Conservation (phyloP, 1,139 yeast species). For the Protomyces arabidopsidicola region DNA sequence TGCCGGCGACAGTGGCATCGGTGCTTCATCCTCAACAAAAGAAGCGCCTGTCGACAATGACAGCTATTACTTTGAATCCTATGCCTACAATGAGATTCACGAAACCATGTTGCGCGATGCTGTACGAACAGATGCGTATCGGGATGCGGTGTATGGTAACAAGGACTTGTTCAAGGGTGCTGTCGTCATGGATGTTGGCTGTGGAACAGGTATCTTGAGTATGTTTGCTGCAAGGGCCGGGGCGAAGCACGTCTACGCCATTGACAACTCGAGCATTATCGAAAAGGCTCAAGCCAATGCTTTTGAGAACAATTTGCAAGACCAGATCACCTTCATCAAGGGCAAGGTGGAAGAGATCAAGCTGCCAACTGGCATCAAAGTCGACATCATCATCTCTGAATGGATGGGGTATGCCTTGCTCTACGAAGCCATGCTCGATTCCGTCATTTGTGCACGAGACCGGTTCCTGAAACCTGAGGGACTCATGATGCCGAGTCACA, state of each 20-base stretch:
- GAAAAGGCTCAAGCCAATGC: slow-evolving; percentile 88
- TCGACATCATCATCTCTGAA: slow-evolving; percentile 92
- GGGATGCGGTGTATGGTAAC: slow-evolving; percentile 90
- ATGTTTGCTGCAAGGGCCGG: slow-evolving; percentile 59
- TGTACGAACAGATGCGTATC: slow-evolving; percentile 83
- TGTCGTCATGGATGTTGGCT: slow-evolving; percentile 86
- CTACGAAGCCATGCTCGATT: slow-evolving; percentile 96
- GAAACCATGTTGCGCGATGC: slow-evolving; percentile 98
- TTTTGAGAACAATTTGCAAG: slow-evolving; percentile 73
- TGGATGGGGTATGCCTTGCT: slow-evolving; percentile 99
- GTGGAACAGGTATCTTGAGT: slow-evolving; percentile 56
- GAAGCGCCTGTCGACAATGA: slow-evolving; percentile 48
- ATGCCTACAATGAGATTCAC: slow-evolving; percentile 96
- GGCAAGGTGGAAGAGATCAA: slow-evolving; percentile 93
- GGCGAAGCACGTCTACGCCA: slow-evolving; percentile 51
- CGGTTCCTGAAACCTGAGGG: slow-evolving; percentile 58
- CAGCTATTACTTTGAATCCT: slow-evolving; percentile 89
- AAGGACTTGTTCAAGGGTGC: slow-evolving; percentile 85
- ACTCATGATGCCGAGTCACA: slow-evolving; percentile 52
- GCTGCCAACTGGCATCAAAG: slow-evolving; percentile 61
- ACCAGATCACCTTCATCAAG: slow-evolving; percentile 80
- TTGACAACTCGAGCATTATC: slow-evolving; percentile 91
- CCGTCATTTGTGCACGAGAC: slow-evolving; percentile 92
- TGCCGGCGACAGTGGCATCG: not conserved
- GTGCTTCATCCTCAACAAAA: not conserved